Conservation (phyloP, 2,329 filamentous ascomycete genomes). For the Sporothrix humicola region DNA sequence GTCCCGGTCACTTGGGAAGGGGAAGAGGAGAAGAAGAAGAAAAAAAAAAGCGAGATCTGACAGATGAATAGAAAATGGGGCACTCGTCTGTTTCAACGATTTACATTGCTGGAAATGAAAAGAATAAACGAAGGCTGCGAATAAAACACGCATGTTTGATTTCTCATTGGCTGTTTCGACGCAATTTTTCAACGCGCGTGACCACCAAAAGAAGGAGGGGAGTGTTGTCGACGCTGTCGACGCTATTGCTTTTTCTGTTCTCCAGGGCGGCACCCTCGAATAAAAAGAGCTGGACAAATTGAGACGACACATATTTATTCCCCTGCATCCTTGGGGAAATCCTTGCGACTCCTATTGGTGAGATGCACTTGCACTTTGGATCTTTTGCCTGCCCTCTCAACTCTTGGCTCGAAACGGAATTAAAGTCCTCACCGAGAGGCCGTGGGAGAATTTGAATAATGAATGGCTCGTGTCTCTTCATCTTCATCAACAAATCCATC, state of each 20-base stretch:
- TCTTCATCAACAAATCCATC: not conserved
- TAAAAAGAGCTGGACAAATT: not conserved
- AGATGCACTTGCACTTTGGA: too few relatives aligned
- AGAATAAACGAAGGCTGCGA: too few relatives aligned
- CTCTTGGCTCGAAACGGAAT: not conserved
- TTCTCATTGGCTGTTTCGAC: not conserved
- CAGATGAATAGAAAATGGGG: not conserved
- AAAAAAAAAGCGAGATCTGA: conserved; percentile 1
- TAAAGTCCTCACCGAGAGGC: not conserved
- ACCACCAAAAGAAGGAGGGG: conserved; percentile 13
- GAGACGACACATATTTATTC: conserved; percentile 6
- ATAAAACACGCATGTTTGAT: not conserved
- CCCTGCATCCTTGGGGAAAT: not conserved
- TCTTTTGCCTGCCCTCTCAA: not conserved
- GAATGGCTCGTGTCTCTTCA: not conserved
- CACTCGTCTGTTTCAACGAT: not conserved
- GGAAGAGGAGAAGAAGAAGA: too few relatives aligned
- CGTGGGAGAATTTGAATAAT: not conserved
- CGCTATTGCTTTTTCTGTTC: not conserved
- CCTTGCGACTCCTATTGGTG: too few relatives aligned
- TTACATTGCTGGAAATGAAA: not conserved
- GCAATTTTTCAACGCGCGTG: conserved; percentile 15
- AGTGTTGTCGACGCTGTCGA: not conserved
- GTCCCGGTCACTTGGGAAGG: conserved; percentile 12
- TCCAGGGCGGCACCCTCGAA: not conserved